A percentile compares a stretch with the other conserved stretches of the same genome.
phyloP scores from a whole-genome alignment of 164 flowering plant species.

The Macadamia integrifolia region DNA sequence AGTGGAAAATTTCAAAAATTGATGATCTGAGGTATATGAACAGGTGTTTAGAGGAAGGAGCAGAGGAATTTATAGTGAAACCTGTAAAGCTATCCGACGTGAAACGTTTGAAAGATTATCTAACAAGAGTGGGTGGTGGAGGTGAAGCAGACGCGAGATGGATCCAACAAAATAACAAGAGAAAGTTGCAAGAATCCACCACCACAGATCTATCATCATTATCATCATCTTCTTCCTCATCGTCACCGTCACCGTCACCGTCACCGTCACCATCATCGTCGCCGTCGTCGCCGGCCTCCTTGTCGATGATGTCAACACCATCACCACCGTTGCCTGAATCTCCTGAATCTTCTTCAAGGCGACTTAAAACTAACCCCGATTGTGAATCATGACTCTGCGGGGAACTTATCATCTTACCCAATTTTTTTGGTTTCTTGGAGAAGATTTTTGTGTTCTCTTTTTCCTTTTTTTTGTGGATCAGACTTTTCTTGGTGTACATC shows the following conservation, averaged over 20 bases:
- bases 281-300: no score
- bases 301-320: no score
- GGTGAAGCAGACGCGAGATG: constrained; percentile 12
- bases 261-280: constrained; percentile 8
- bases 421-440: no score
- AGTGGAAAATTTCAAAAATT: not conserved
- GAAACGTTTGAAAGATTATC: constrained; percentile 44
- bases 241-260: not conserved
- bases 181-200: constrained; percentile 32
- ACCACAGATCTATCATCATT: constrained; percentile 12
- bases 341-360: constrained; percentile 12
- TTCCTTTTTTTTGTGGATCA: no score
- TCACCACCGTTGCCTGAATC: no score
- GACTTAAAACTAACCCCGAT: constrained; percentile 1
- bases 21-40: not conserved
- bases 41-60: constrained; percentile 92
- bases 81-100: constrained; percentile 85
- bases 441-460: no score
- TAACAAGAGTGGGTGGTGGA: constrained; percentile 29
- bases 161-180: constrained; percentile 18
- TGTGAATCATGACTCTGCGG: no score
- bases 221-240: not conserved
- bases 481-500: no score
- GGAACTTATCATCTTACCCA: no score
- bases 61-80: constrained; percentile 74